Evolutionary conservation across 768 basidiomycete species (phyloP), one percentile per base, ranked within the genome.

Genomic region (Lactarius deliciosus): DNA sequence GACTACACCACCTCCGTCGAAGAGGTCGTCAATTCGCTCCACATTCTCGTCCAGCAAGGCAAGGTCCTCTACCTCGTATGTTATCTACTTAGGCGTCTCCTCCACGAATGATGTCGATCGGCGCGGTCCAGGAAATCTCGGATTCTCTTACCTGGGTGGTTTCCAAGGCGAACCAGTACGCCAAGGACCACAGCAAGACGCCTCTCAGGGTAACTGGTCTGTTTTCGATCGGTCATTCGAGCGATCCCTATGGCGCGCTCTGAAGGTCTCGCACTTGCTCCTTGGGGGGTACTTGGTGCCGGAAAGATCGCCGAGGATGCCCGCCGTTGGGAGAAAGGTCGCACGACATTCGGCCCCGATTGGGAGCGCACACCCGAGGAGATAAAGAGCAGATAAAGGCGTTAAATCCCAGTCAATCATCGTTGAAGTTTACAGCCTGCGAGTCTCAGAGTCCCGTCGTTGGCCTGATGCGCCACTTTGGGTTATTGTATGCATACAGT

Each of bases 1-100:
- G n/a, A n/a, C n/a, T n/a, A n/a, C n/a, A n/a, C n/a, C n/a, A n/a
- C n/a, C n/a, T n/a, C 28, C 28, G 28, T 30, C 28, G 28, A 30
- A 55, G 81, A 82, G 68, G 63, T 82, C 50, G 81, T 83, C 81
- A 76, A 77, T 41, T 66, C 68, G 13, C 71, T 83, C 15, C 25
- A 82, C 68, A 71, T 75, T 45, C 38, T 40, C 38, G 13, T 40
- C 5, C 38, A 15, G 38, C 15, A 40, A 40, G 38, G 38, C 38
- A 40, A 82, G 70, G 78, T 81, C 18, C 75, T 80, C 11, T 80
- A 80, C 72, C 66, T 73, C 22, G 72, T n/a, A n/a, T n/a, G n/a
- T n/a, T n/a, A n/a, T n/a, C n/a, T n/a, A 16, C 41, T 38, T 6
- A 28, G 38, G 34, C 28, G 22, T n/a, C 13, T 38, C 22, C 10